Conservation (phyloP, 129 eudicot genomes). For the Saussurea involucrata region DNA sequence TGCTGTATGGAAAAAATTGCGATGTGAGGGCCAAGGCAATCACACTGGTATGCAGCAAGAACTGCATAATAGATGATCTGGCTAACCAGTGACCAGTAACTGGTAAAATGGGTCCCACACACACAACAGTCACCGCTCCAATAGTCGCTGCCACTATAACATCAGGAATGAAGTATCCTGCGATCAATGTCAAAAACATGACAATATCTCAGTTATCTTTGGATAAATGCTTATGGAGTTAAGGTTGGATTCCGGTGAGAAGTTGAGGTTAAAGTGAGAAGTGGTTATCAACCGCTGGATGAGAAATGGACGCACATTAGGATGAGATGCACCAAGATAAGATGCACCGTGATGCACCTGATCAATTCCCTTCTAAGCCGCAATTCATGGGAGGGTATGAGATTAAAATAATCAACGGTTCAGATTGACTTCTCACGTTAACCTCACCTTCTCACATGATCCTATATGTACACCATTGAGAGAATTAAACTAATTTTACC, state of each 20-base stretch:
- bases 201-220: conserved; percentile 1
- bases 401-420: too few species aligned
- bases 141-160: conserved; percentile 60
- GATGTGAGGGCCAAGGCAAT: conserved; percentile 76
- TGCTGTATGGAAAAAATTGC: conserved; percentile 78
- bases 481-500: background rate
- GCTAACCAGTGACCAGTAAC: conserved; percentile 69
- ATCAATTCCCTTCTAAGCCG: too few species aligned
- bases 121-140: conserved; percentile 69
- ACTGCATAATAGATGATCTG: conserved; percentile 49
- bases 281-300: too few species aligned
- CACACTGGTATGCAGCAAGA: conserved; percentile 60
- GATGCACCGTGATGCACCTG: too few species aligned
- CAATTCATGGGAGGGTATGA: too few species aligned
- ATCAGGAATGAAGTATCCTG: conserved; percentile 81
- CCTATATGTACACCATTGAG: background rate
- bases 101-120: conserved; percentile 77
- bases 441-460: too few species aligned
- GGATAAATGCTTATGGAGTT: background rate
- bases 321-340: too few species aligned
- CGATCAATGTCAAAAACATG: conserved; percentile 19
- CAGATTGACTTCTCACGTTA: too few species aligned
- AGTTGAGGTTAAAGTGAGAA: too few species aligned
- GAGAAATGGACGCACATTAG: too few species aligned
- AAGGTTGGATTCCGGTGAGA: too few species aligned